Base-by-base conservation (phyloP, 257 asterid genomes). In the Cinchona pubescens region DNA sequence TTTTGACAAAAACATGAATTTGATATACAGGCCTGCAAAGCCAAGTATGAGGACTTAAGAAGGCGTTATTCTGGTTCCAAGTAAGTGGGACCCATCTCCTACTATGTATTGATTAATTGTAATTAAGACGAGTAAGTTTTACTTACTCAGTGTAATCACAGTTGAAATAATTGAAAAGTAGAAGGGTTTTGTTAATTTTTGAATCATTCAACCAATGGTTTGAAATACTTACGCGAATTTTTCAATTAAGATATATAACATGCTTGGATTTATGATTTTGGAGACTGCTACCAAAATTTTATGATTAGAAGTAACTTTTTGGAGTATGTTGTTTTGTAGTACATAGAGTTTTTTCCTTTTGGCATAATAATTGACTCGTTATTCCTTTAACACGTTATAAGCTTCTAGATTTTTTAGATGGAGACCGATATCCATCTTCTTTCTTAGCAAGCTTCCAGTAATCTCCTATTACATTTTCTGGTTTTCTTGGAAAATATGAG, bases 1-100 rank as follows among this genome's bases (percentile, higher is more conserved):
- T 30, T 60, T 3, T 64, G 63, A 48, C 60, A 73, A 30, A 63
- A 46, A 0, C 23, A 68, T 67, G 18, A 40, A 49, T n/a, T 78
- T 46, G 15, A 40, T 81, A 74, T 84, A 83, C 92, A 93, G 98
- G 96, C 81, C 76, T 93, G 98, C 88, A 91, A 83, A 83, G 86
- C 88, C 80, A 93, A 84, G 88, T 91, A 89, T 74, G 92, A 91
- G 80, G 92, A 87, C 38, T 81, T 88, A 81, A 89, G 82, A 81
- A 87, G 81, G 88, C 90, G 84, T 74, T 89, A 87, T 78, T 85
- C 91, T 61, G 91, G 96, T 74, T 81, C 92, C 79, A 76, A 48
- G 97, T 92, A 85, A 88, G 96, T 85, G 78, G 46, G 49, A 61
- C 76, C 43, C 46, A 76, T 73, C 69, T 76, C 37, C 12, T 30